These are phyloP conservation scores for Austroboletus novae-zelandiae DNA, from an alignment of 1,284 basidiomycete species.

Conservation along the genomic window DNA sequence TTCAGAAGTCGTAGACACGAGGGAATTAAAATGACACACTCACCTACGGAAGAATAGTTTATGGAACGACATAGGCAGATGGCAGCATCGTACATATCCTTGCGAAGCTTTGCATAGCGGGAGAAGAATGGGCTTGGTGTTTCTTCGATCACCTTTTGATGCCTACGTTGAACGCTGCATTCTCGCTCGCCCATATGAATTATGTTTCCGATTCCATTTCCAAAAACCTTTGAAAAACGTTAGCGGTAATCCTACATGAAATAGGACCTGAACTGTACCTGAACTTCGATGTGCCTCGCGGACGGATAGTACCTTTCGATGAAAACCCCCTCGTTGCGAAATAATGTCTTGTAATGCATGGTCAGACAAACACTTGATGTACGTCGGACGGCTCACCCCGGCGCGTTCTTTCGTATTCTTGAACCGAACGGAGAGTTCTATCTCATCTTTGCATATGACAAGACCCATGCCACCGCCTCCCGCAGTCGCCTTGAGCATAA, in stretches of 20 bases:
- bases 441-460: slow-evolving; percentile 49
- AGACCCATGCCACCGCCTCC: slow-evolving; percentile 77
- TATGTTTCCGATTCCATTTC: slow-evolving; percentile 56
- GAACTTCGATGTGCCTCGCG: slow-evolving; percentile 66
- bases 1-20: background rate
- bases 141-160: slow-evolving; percentile 78
- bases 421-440: slow-evolving; percentile 41
- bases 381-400: slow-evolving; percentile 35
- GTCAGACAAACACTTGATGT: background rate
- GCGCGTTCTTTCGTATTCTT: slow-evolving; percentile 41
- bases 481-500: slow-evolving; percentile 68
- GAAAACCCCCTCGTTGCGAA: slow-evolving; percentile 56
- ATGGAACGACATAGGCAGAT: slow-evolving; percentile 49
- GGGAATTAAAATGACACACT: background rate
- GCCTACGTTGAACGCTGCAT: slow-evolving; percentile 66
- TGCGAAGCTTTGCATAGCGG: slow-evolving; percentile 39
- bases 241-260: background rate
- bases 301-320: slow-evolving; percentile 59
- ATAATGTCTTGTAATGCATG: slow-evolving; percentile 41
- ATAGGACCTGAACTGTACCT: slow-evolving; percentile 37
- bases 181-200: slow-evolving; percentile 72
- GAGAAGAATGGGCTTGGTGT: slow-evolving; percentile 54
- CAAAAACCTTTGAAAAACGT: slow-evolving; percentile 49
- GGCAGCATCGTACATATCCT: slow-evolving; percentile 53
- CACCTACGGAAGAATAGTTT: slow-evolving; percentile 60